Conservation (phyloP, 495 filamentous ascomycete genomes). For the Rhizodiscina lignyota region DNA sequence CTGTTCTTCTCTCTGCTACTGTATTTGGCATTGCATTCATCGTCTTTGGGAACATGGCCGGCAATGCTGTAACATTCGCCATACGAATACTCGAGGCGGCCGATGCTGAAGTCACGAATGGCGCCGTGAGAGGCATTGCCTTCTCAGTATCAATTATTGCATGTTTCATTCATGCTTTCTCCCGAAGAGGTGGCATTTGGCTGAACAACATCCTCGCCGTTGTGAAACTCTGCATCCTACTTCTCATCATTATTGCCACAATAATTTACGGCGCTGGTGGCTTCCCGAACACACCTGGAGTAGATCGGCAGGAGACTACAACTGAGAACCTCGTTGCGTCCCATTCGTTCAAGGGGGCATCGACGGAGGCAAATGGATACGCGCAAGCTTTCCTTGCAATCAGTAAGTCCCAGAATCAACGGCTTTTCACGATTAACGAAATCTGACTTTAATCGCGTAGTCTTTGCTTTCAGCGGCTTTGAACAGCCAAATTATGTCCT, state of each 20-base stretch:
- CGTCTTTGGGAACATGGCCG: slow-evolving; percentile 31
- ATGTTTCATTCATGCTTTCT: slow-evolving; percentile 31
- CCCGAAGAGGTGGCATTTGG: slow-evolving; percentile 29
- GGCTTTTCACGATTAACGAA: slow-evolving; percentile 11
- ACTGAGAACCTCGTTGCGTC: background rate
- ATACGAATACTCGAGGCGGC: slow-evolving; percentile 19
- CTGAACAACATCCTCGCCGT: slow-evolving; percentile 33
- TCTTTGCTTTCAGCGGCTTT: slow-evolving; percentile 25
- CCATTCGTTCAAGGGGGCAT: slow-evolving; percentile 4
- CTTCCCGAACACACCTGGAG: slow-evolving; percentile 1
- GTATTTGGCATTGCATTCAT: slow-evolving; percentile 31
- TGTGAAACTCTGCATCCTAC: slow-evolving; percentile 29
- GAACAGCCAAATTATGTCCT: slow-evolving; percentile 30
- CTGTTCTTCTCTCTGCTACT: slow-evolving; percentile 20
- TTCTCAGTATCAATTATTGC: slow-evolving; percentile 22
- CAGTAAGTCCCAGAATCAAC: background rate
- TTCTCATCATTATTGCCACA: slow-evolving; percentile 24
- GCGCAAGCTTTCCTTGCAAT: slow-evolving; percentile 4
- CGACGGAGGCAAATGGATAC: slow-evolving; percentile 3
- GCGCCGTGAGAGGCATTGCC: slow-evolving; percentile 24
- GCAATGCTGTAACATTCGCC: slow-evolving; percentile 30
- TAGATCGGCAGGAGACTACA: slow-evolving; percentile 1
- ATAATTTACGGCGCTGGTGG: slow-evolving; percentile 13
- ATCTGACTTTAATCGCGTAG: slow-evolving; percentile 7
- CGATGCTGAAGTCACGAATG: slow-evolving; percentile 6